Evolutionary conservation across 2,329 filamentous ascomycete species (phyloP).

Genomic region (Aureobasidium pullulans): DNA sequence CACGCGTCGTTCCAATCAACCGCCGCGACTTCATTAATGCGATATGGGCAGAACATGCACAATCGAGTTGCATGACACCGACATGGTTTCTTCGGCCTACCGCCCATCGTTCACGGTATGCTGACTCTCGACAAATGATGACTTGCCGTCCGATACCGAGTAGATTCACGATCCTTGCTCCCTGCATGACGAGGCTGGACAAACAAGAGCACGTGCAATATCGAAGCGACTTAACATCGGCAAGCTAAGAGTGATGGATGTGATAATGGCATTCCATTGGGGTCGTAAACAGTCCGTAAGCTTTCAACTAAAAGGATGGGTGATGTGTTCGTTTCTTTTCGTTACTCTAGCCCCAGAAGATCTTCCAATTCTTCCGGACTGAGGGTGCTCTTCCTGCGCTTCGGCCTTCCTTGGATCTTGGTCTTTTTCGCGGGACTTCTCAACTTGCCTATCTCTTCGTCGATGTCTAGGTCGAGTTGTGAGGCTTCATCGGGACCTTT

Average conservation of each 20-base stretch:
- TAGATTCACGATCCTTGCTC: background rate
- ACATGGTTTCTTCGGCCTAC: background rate
- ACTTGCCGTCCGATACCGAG: background rate
- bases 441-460: conserved; percentile 33
- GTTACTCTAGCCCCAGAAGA: conserved; percentile 30
- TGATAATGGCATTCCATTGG: conserved; percentile 1
- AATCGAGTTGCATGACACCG: conserved; percentile 12
- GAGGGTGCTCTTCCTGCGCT: conserved; percentile 64
- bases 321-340: background rate
- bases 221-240: background rate
- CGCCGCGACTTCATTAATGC: background rate
- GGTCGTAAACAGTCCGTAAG: conserved; percentile 3
- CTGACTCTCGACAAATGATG: conserved; percentile 2
- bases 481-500: conserved; percentile 18
- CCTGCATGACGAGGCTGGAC: background rate
- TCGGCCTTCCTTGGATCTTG: conserved; percentile 50
- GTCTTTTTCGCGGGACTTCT: conserved; percentile 33
- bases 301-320: background rate
- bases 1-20: conserved; percentile 3
- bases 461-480: conserved; percentile 38
- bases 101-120: background rate
- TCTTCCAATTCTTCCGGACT: conserved; percentile 68
- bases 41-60: conserved; percentile 3
- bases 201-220: background rate
- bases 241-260: background rate